Base-by-base conservation (phyloP, 2,329 filamentous ascomycete genomes). In the Neocatenulostroma microsporum region DNA sequence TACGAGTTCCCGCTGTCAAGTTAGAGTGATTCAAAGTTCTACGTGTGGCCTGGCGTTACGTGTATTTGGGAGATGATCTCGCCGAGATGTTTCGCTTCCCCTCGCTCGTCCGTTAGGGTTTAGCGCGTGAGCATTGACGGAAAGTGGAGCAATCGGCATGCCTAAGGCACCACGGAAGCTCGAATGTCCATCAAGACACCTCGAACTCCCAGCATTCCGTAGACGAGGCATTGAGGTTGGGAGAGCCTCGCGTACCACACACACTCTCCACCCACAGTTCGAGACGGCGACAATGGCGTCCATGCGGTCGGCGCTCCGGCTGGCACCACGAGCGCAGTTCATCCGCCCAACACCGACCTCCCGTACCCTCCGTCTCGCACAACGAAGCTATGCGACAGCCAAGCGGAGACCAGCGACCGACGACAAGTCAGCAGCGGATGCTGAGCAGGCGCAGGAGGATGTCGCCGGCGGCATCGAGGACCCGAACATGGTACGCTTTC, bases 1-100 rank as follows among this genome's bases (percentile, higher is more conserved):
- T n/a, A n/a, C n/a, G 47, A 63, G 48, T 47, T 39, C 30, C 39
- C 49, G 38, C 59, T 48, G 46, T 45, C 36, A 48, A 46, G 53
- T 47, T 59, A 53, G 50, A 40, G 41, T 40, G 41, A n/a, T 30
- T 26, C 27, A 10, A 39, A 36, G 23, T 27, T 29, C 7, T 23
- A 9, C 8, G 23, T n/a, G n/a, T 11, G 24, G 19, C 11, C n/a
- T 24, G 23, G n/a, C 9, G 23, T 24, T 24, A n/a, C 23, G 23
- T 24, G 23, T 24, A 8, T 24, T 24, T 24, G 23, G 9, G 23
- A 24, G 23, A n/a, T n/a, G n/a, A n/a, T n/a, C n/a, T n/a, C n/a
- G n/a, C n/a, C n/a, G n/a, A n/a, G n/a, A n/a, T n/a, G n/a, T n/a
- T n/a, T n/a, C n/a, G n/a, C n/a, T n/a, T n/a, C n/a, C n/a, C n/a